Evolutionary conservation across 805 yeast species (phyloP).

Genomic region (Monosporozyma yasuniensis): DNA sequence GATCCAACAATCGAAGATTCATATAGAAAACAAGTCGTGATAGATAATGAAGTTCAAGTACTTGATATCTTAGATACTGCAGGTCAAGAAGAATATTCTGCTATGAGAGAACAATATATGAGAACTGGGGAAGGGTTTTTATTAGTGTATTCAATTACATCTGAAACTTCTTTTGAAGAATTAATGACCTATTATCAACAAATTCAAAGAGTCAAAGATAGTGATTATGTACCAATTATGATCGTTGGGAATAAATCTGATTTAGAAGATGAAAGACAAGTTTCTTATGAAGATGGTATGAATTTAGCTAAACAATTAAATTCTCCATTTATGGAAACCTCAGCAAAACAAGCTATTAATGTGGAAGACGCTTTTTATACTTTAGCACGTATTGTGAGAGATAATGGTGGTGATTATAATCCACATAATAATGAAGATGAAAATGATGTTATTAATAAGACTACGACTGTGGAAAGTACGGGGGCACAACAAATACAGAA

Average conservation of each 20-base stretch:
- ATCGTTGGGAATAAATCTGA: slow-evolving; percentile 79
- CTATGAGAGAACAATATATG: slow-evolving; percentile 92
- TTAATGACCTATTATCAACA: slow-evolving; percentile 72
- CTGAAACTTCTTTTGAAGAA: slow-evolving; percentile 78
- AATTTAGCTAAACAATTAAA: slow-evolving; percentile 54
- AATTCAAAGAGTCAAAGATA: slow-evolving; percentile 67
- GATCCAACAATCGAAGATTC: slow-evolving; percentile 97
- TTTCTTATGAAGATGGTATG: slow-evolving; percentile 55
- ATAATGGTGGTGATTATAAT: slow-evolving; percentile 28
- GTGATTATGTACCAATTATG: slow-evolving; percentile 65
- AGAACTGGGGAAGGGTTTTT: slow-evolving; percentile 92
- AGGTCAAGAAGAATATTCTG: slow-evolving; percentile 94
- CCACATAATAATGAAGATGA: slow-evolving; percentile 7
- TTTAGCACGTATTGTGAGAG: slow-evolving; percentile 50
- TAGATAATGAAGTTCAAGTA: slow-evolving; percentile 69
- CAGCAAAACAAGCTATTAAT: slow-evolving; percentile 84
- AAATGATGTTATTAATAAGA: background rate
- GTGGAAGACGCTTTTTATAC: slow-evolving; percentile 80
- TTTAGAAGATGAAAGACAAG: slow-evolving; percentile 67
- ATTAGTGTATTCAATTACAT: slow-evolving; percentile 80
- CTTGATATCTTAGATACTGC: slow-evolving; percentile 94
- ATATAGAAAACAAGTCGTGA: slow-evolving; percentile 76
- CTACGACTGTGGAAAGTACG: background rate
- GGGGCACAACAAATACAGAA: background rate
- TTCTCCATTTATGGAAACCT: slow-evolving; percentile 79